phyloP scores from a whole-genome alignment of 768 basidiomycete genomes.

The Suillus bovinus region DNA sequence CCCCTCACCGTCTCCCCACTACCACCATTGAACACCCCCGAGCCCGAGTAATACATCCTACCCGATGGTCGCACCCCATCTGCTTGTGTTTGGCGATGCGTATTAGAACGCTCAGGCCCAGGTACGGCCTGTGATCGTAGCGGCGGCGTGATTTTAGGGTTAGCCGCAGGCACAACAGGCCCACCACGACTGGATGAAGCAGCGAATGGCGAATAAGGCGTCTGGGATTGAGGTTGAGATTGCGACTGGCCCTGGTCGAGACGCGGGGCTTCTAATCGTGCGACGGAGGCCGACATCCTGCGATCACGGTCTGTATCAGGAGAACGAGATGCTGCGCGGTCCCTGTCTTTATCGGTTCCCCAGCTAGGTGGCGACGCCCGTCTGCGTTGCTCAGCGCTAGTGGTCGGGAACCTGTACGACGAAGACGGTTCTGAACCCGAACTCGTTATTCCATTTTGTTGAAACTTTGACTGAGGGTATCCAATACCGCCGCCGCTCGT shows the following conservation, averaged over 20 bases:
- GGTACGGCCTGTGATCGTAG: constrained; percentile 18
- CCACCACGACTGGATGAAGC: constrained; percentile 20
- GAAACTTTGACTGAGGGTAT: constrained; percentile 26
- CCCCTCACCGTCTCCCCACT: constrained; percentile 16
- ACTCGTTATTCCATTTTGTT: constrained; percentile 39
- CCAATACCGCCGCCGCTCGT: constrained; percentile 11
- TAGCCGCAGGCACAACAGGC: constrained; percentile 13
- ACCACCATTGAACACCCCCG: constrained; percentile 20
- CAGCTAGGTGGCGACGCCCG: constrained; percentile 43
- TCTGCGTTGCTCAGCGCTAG: constrained; percentile 32
- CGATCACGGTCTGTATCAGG: constrained; percentile 47
- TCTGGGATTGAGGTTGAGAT: constrained; percentile 11
- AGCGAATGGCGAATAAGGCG: constrained; percentile 17
- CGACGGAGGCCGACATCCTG: constrained; percentile 49
- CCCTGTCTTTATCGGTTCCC: constrained; percentile 33
- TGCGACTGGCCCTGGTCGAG: background rate
- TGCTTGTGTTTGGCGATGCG: constrained; percentile 15
- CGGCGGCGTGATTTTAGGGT: constrained; percentile 23
- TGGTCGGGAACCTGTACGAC: constrained; percentile 50
- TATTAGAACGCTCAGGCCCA: background rate
- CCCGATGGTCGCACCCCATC: constrained; percentile 21
- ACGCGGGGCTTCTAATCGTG: constrained; percentile 47
- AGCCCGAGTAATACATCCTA: constrained; percentile 18
- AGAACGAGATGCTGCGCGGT: constrained; percentile 39
- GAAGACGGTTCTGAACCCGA: constrained; percentile 33